Percentiles rank a stretch among this genome's conserved stretches.
Evolutionary conservation across 169 alveolate species (phyloP).

Genomic region (Babesia caballi): DNA sequence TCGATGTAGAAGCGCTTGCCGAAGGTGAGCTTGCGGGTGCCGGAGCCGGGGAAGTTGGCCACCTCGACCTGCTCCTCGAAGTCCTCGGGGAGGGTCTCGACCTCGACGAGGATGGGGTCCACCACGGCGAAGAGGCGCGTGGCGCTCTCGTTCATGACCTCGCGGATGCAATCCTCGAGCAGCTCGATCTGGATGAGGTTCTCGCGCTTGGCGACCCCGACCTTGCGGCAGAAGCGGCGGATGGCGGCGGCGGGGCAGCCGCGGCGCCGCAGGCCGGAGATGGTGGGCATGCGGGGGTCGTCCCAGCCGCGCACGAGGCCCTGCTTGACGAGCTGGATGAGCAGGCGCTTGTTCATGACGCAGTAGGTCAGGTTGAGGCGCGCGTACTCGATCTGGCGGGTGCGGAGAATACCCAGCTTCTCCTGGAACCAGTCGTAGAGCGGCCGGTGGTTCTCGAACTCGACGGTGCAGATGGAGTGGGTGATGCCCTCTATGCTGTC

Average conservation of each 20-base stretch:
- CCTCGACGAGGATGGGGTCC: conserved; percentile 71
- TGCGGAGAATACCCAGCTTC: conserved; percentile 80
- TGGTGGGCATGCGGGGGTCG: conserved; percentile 99
- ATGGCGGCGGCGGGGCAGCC: conserved; percentile 93
- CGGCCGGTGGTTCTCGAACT: conserved; percentile 97
- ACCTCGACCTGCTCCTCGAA: conserved; percentile 40
- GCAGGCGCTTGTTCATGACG: conserved; percentile 92
- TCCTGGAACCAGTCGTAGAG: conserved; percentile 98
- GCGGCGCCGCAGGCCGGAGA: conserved; percentile 94
- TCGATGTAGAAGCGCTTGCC: conserved; percentile 77
- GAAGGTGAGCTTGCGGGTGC: conserved; percentile 44
- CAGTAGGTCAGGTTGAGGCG: conserved; percentile 94
- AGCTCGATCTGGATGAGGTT: conserved; percentile 88
- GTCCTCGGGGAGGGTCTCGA: conserved; percentile 65
- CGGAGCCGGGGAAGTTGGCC: neutral
- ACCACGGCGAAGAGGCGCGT: conserved; percentile 66
- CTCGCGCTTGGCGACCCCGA: conserved; percentile 95
- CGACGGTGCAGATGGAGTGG: conserved; percentile 98
- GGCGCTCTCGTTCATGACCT: conserved; percentile 70
- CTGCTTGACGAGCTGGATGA: conserved; percentile 88
- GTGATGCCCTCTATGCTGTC: conserved; percentile 97
- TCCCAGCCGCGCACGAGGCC: conserved; percentile 97
- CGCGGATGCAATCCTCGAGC: conserved; percentile 92
- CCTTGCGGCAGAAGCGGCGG: conserved; percentile 85
- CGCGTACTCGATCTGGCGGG: conserved; percentile 94